phyloP scores from a whole-genome alignment of 257 asterid species.

The Solanum sejunctum region DNA sequence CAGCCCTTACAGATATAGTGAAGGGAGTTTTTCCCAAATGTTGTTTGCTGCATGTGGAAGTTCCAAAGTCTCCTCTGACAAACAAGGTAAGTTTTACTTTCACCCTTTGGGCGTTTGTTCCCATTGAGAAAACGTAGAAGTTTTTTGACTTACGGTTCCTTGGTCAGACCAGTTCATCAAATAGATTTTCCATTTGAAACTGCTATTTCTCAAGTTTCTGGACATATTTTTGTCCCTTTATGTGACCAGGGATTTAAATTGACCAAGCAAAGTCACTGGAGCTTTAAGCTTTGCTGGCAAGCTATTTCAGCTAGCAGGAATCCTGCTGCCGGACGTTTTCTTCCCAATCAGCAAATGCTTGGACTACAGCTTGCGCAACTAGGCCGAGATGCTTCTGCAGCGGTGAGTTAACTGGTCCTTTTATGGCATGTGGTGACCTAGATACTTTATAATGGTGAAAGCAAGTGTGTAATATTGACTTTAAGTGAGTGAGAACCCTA shows the following conservation, averaged over 20 bases:
- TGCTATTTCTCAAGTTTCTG: background rate
- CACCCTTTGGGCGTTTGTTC: background rate
- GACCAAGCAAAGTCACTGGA: conserved; percentile 69
- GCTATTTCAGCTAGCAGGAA: conserved; percentile 69
- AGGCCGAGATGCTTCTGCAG: conserved; percentile 99
- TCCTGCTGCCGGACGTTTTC: conserved; percentile 63
- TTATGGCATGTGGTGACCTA: background rate
- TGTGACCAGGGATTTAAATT: conserved; percentile 63
- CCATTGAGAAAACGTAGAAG: background rate
- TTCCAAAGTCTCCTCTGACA: conserved; percentile 67
- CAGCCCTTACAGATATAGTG: conserved; percentile 68
- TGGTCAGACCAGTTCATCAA: background rate
- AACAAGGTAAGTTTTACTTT: conserved; percentile 60
- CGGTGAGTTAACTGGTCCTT: conserved; percentile 35
- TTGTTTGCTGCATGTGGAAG: conserved; percentile 56
- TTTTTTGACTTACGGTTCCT: background rate
- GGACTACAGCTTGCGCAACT: conserved; percentile 93
- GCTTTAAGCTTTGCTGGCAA: conserved; percentile 68
- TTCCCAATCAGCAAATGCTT: conserved; percentile 52
- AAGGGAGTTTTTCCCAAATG: conserved; percentile 70
- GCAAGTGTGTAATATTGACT: background rate
- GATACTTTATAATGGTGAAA: background rate
- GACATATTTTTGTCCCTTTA: background rate
- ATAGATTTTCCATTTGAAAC: background rate
- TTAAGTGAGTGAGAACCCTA: background rate